phyloP scores from a whole-genome alignment of 495 filamentous ascomycete genomes.

The Hyaloscypha variabilis region DNA sequence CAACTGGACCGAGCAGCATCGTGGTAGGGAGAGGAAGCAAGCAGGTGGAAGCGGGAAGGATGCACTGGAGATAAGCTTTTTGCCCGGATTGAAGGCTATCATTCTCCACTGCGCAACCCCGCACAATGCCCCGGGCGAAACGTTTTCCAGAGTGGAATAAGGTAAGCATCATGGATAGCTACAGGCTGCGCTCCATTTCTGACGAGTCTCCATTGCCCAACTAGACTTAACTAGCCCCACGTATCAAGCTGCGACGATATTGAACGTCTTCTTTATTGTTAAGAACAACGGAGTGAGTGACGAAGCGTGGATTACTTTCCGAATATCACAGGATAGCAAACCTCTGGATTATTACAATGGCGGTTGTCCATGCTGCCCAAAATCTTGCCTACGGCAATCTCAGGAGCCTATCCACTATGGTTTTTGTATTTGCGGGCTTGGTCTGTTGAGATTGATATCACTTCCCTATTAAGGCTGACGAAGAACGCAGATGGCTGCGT shows the following conservation, averaged over 20 bases:
- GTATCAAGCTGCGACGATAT: not conserved
- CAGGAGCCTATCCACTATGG: not conserved
- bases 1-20: too few species aligned
- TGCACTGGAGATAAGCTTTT: not conserved
- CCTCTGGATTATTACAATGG: not conserved
- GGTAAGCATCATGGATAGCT: not conserved
- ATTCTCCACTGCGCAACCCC: not conserved
- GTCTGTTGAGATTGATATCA: not conserved
- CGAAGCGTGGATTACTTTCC: not conserved
- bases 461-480: not conserved
- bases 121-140: not conserved
- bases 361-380: not conserved
- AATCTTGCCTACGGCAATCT: not conserved
- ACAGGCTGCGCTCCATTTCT: not conserved
- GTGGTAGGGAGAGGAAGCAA: too few species aligned
- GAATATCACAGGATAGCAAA: not conserved
- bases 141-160: not conserved
- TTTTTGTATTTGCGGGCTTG: not conserved
- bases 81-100: not conserved
- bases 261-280: not conserved
- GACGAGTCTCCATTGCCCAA: not conserved
- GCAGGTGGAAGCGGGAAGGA: too few species aligned
- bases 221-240: not conserved
- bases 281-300: not conserved
- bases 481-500: not conserved